These are phyloP conservation scores for Chaetomium tenue DNA, from an alignment of 495 filamentous ascomycete genomes.

Conservation along the genomic window DNA sequence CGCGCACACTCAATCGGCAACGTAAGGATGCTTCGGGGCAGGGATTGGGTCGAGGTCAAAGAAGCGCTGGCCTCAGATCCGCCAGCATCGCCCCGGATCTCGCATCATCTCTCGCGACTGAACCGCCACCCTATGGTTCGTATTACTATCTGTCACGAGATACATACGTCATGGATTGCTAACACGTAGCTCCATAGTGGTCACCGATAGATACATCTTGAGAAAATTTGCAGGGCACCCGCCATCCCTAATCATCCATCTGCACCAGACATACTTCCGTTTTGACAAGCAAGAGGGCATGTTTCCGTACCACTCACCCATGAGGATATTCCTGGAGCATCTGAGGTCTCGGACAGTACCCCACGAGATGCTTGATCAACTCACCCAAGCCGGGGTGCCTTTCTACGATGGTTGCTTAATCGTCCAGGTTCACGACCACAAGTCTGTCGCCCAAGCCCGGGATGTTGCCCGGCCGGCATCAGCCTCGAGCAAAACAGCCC, in stretches of 20 bases:
- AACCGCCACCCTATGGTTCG: constrained; percentile 52
- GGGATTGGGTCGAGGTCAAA: constrained; percentile 41
- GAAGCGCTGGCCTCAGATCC: constrained; percentile 45
- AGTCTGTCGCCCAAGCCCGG: constrained; percentile 58
- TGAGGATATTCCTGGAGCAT: constrained; percentile 80
- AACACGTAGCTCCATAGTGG: constrained; percentile 46
- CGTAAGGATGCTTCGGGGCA: constrained; percentile 49
- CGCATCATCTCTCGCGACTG: constrained; percentile 32
- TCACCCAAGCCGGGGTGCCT: constrained; percentile 64
- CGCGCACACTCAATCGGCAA: constrained; percentile 51
- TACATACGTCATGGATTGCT: constrained; percentile 1
- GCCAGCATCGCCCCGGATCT: constrained; percentile 46
- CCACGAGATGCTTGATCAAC: constrained; percentile 54
- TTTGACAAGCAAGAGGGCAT: constrained; percentile 94
- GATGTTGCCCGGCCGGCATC: constrained; percentile 56
- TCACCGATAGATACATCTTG: constrained; percentile 72
- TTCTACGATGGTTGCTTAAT: constrained; percentile 98
- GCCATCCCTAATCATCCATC: constrained; percentile 82
- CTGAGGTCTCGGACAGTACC: constrained; percentile 49
- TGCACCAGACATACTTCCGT: constrained; percentile 81
- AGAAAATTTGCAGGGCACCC: constrained; percentile 71
- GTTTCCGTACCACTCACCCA: constrained; percentile 86
- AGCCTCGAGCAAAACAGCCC: constrained; percentile 58
- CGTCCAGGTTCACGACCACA: constrained; percentile 85
- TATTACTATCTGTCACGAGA: neutral